A percentile compares a stretch with the other conserved stretches of the same genome.
Evolutionary conservation across 1,284 basidiomycete species (phyloP).

Genomic region (Cutaneotrichosporon sp.): DNA sequence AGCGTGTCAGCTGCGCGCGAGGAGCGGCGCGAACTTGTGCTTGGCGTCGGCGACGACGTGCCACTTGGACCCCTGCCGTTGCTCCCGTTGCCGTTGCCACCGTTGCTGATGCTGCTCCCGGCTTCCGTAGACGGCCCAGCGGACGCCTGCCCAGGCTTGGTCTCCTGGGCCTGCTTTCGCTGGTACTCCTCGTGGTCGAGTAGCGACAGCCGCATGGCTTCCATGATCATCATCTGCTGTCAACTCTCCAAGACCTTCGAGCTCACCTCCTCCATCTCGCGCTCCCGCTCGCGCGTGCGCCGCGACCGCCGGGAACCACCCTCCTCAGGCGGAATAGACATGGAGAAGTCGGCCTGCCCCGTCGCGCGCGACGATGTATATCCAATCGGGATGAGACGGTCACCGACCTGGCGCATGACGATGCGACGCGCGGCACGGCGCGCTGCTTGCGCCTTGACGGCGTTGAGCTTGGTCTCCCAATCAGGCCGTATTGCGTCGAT

Average conservation of each 20-base stretch:
- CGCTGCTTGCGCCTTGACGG: constrained; percentile 81
- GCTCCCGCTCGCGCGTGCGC: constrained; percentile 57
- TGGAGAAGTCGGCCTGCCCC: constrained; percentile 50
- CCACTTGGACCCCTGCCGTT: neutral
- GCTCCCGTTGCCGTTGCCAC: constrained; percentile 2
- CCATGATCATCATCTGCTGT: constrained; percentile 90
- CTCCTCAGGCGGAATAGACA: constrained; percentile 33
- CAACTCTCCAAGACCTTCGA: constrained; percentile 16
- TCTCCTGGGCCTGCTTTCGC: constrained; percentile 35
- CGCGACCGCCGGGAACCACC: constrained; percentile 14
- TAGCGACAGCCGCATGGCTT: constrained; percentile 94
- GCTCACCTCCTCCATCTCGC: constrained; percentile 81
- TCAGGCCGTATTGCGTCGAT: constrained; percentile 91
- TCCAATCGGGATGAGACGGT: constrained; percentile 93
- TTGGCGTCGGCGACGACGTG: constrained; percentile 11
- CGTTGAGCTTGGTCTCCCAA: constrained; percentile 90
- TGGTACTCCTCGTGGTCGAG: constrained; percentile 73
- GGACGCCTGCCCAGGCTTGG: neutral
- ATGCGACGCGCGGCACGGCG: constrained; percentile 91
- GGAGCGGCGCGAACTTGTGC: constrained; percentile 21
- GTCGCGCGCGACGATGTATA: constrained; percentile 64
- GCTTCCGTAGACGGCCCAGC: neutral
- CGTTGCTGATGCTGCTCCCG: too few species aligned
- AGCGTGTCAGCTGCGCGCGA: constrained; percentile 24
- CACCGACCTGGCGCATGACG: constrained; percentile 98